Conservation (phyloP, 768 basidiomycete species). For the Mrakia hoshinonis region DNA sequence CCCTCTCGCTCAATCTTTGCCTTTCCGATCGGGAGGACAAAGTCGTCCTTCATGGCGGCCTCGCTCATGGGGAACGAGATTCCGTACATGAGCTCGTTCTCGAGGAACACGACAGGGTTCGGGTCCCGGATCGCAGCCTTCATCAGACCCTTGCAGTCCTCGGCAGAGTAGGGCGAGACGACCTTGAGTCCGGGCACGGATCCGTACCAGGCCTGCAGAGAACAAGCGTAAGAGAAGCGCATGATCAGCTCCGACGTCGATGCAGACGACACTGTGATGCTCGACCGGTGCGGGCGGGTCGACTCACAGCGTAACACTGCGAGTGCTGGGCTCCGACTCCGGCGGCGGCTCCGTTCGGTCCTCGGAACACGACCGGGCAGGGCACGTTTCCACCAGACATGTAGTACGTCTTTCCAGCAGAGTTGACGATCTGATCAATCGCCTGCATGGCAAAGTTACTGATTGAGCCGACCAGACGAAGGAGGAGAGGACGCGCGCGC, state of each 20-base stretch:
- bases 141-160: conserved; percentile 95
- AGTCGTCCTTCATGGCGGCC: conserved; percentile 85
- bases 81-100: conserved; percentile 99
- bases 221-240: conserved; percentile 82
- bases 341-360: conserved; percentile 94
- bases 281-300: no score
- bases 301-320: no score
- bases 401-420: conserved; percentile 99
- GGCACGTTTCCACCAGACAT: conserved; percentile 99
- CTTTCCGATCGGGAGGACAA: conserved; percentile 68
- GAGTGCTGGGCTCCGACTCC: conserved; percentile 66
- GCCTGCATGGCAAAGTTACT: conserved; percentile 45
- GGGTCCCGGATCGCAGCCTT: conserved; percentile 98
- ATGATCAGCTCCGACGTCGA: not conserved
- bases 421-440: conserved; percentile 99
- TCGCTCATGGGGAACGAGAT: conserved; percentile 90
- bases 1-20: conserved; percentile 90
- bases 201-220: conserved; percentile 77
- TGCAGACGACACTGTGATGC: no score
- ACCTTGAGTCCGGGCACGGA: conserved; percentile 90
- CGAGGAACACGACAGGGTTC: conserved; percentile 96
- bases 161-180: conserved; percentile 93
- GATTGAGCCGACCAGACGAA: no score
- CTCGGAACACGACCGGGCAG: conserved; percentile 98
- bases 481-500: not conserved